Evolutionary conservation across 139 green algal genomes (phyloP), one percentile per base, ranked within the genome.

Genomic region (Tetradesmus lagerheimii): DNA sequence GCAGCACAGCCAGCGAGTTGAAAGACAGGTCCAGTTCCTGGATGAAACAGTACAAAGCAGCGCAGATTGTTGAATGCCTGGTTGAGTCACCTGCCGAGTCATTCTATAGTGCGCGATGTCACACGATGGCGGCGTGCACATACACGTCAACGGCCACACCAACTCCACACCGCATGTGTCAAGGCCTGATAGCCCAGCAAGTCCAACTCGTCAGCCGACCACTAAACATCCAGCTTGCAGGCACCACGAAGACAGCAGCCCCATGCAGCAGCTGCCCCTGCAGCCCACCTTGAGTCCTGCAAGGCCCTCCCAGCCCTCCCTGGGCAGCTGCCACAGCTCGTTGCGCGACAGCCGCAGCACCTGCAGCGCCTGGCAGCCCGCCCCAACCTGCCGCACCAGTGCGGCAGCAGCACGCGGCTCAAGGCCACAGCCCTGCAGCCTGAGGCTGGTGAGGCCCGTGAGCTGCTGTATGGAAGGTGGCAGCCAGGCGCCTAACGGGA

Each of bases 1-100:
- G 83, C 37, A 88, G 83, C 25, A 31, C 25, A 12, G 57, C 64
- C 25, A 88, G 38, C 57, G 18, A 11, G 18, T 88, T 80, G 39
- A 20, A 2, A 4, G 83, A 88, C 23, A 88, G 38, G 39, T 88
- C 83, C 37, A 88, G 64, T 38, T 80, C 83, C 83, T 88, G 38
- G 9, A 62, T 25, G 11, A 66, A 62, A 2, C 3, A 9, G 29
- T 15, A 9, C 4, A 57, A 37, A 79, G 71, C 31, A 41, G 11
- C 20, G 31, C n/a, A 38, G 8, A 79, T 11, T 62, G 47, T 62
- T 14, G 20, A 14, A 23, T 20, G 47, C 47, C 6, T 14, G 8
- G 43, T 50, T 50, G 43, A 50, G 43, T 8, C 47, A 62, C 18
- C 18, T 14, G 20, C 1, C 20, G 8, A 18, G 47, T 1, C 1